phyloP scores from a whole-genome alignment of 2,329 filamentous ascomycete genomes.

The Neurospora crassa region DNA sequence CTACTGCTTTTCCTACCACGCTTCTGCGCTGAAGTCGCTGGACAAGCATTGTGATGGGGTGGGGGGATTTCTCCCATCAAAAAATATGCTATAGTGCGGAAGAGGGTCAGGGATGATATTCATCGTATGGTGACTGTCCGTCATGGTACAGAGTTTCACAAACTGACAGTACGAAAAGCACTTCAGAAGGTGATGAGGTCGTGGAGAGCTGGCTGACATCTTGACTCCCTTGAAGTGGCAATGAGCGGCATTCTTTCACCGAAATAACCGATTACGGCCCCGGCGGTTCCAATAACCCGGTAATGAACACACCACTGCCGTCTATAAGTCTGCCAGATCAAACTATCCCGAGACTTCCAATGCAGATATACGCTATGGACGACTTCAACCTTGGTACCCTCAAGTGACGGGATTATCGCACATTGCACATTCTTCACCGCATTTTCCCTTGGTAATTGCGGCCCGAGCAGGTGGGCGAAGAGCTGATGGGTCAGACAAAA shows the following conservation, averaged over 20 bases:
- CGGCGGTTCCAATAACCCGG: not conserved
- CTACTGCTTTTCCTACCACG: not conserved
- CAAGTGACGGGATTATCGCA: not conserved
- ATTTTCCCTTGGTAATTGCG: not conserved
- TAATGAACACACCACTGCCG: not conserved
- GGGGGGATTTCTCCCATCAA: not conserved
- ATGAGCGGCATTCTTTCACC: not conserved
- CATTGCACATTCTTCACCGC: not conserved
- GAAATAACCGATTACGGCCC: not conserved
- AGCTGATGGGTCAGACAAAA: not conserved
- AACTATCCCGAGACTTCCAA: not conserved
- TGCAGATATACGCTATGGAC: not conserved
- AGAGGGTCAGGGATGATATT: not conserved
- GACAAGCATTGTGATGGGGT: not conserved
- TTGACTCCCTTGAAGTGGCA: not conserved
- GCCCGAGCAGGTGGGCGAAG: not conserved
- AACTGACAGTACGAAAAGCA: not conserved
- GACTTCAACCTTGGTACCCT: not conserved
- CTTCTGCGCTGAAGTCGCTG: not conserved
- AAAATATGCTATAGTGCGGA: not conserved
- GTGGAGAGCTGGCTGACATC: not conserved
- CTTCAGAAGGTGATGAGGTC: not conserved
- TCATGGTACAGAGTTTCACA: not conserved
- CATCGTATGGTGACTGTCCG: not conserved
- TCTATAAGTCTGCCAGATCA: not conserved